A percentile compares a stretch with the other conserved stretches of the same genome.
Conservation (phyloP, 768 basidiomycete species). For the Solioccasus polychromus region DNA sequence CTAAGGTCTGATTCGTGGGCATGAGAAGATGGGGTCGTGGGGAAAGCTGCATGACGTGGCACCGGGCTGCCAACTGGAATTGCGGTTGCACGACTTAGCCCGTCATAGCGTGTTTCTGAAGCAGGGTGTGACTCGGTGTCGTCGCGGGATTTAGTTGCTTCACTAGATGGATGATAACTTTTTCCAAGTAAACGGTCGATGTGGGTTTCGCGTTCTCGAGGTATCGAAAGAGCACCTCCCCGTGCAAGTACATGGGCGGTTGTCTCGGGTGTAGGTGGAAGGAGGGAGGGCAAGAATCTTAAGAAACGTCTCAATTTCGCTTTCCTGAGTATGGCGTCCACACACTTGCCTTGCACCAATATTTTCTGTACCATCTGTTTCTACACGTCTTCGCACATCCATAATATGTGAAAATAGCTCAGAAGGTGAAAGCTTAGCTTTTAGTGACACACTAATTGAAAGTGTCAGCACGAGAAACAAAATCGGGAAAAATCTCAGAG, state of each 20-base stretch:
- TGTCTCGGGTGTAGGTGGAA: conserved; percentile 71
- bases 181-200: background rate
- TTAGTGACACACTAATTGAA: conserved; percentile 70
- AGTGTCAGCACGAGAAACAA: conserved; percentile 7
- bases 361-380: conserved; percentile 53
- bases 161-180: background rate
- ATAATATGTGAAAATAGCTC: conserved; percentile 68
- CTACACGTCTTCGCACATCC: conserved; percentile 76
- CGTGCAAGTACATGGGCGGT: conserved; percentile 66
- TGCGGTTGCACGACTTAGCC: conserved; percentile 10
- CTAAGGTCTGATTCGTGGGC: conserved; percentile 15
- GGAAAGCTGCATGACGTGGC: conserved; percentile 12
- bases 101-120: conserved; percentile 2
- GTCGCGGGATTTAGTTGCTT: background rate
- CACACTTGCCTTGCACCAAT: conserved; percentile 16
- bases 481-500: too few relatives aligned
- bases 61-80: conserved; percentile 17
- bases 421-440: conserved; percentile 63
- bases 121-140: background rate
- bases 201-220: background rate
- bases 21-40: conserved; percentile 20
- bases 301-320: background rate
- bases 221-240: conserved; percentile 44
- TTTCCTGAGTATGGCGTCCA: background rate
- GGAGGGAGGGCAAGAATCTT: conserved; percentile 66